A percentile compares a stretch with the other conserved stretches of the same genome.
Evolutionary conservation across 2,329 filamentous ascomycete genomes (phyloP).

Genomic region (Fusarium sp.): DNA sequence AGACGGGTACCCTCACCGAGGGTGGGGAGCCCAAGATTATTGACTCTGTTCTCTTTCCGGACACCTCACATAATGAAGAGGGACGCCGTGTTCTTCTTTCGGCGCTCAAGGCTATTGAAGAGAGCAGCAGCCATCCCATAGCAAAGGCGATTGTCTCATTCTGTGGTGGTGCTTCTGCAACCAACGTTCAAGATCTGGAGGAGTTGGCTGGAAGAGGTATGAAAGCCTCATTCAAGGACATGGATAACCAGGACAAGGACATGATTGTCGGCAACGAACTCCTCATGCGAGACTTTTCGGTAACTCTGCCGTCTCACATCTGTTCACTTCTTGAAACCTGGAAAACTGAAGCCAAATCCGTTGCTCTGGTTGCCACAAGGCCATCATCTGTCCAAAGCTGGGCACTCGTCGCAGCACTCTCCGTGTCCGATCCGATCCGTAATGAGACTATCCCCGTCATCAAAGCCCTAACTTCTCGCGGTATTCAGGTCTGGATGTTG

Average conservation of each 20-base stretch:
- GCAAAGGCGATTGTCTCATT: constrained; percentile 77
- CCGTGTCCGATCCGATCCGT: constrained; percentile 85
- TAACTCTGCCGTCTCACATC: constrained; percentile 56
- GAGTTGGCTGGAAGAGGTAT: constrained; percentile 81
- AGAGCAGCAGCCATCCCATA: constrained; percentile 80
- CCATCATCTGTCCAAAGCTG: constrained; percentile 52
- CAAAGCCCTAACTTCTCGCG: constrained; percentile 70
- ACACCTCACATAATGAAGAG: constrained; percentile 39
- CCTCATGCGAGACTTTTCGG: constrained; percentile 68
- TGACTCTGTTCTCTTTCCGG: constrained; percentile 60
- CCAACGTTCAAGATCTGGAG: constrained; percentile 62
- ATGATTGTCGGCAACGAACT: constrained; percentile 80
- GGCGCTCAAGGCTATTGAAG: constrained; percentile 72
- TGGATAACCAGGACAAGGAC: constrained; percentile 52
- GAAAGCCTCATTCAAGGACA: constrained; percentile 60
- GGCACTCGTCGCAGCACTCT: constrained; percentile 74
- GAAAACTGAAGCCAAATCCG: constrained; percentile 74
- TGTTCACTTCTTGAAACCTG: constrained; percentile 62
- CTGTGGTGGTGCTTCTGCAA: constrained; percentile 60
- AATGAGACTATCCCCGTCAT: constrained; percentile 77
- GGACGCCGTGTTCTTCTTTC: constrained; percentile 59
- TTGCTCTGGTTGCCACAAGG: constrained; percentile 69
- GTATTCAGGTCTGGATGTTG: constrained; percentile 89
- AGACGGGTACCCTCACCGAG: constrained; percentile 85
- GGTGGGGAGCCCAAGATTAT: constrained; percentile 79